Percentiles rank a stretch among this genome's conserved stretches.
Evolutionary conservation across 73 alveolate genomes (phyloP).

Genomic region (Paramecium tetraurelia): DNA sequence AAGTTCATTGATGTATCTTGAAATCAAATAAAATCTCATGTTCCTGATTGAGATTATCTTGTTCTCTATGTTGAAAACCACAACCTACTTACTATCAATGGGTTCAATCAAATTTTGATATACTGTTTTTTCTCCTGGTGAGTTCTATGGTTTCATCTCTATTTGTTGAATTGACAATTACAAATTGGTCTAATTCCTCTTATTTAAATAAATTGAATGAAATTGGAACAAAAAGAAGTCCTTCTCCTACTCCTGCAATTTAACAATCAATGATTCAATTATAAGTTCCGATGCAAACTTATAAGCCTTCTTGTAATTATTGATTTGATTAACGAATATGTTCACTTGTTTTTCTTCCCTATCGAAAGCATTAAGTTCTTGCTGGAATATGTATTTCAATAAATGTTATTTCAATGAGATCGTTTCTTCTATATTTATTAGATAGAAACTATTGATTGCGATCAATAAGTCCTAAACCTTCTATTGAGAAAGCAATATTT

Average conservation of each 20-base stretch:
- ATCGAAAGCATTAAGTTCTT: not conserved
- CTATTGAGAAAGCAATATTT: not conserved
- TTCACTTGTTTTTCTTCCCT: not conserved
- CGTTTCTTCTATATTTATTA: not conserved
- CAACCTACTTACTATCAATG: not conserved
- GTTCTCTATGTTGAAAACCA: not conserved
- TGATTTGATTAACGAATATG: not conserved
- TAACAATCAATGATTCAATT: not conserved
- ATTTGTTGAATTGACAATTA: not conserved
- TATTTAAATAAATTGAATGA: not conserved
- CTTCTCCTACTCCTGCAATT: not conserved
- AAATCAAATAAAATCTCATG: not conserved
- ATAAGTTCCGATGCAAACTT: not conserved
- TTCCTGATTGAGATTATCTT: not conserved
- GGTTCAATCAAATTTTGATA: not conserved
- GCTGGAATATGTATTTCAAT: not conserved
- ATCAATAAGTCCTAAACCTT: not conserved
- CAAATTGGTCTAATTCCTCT: not conserved
- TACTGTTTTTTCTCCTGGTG: not conserved
- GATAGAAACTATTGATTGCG: not conserved
- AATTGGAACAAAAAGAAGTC: not conserved
- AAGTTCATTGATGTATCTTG: slow-evolving; percentile 30
- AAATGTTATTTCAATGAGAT: not conserved
- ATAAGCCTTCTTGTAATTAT: not conserved
- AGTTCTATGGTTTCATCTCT: not conserved